phyloP scores from a whole-genome alignment of 2,329 filamentous ascomycete genomes.

The Diaporthe humulicola region DNA sequence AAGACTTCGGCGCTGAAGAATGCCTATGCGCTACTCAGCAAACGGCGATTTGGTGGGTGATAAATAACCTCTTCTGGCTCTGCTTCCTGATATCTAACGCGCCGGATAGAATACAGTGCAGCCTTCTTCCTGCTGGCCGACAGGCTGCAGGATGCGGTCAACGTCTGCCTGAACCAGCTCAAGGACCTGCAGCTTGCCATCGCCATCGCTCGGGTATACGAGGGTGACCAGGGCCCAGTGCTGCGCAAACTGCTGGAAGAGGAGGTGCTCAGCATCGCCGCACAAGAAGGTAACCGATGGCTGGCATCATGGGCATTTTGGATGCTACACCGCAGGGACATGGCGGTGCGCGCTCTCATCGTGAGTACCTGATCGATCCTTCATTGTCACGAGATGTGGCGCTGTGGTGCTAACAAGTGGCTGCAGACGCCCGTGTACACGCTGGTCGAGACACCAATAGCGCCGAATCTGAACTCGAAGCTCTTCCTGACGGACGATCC shows the following conservation, averaged over 20 bases:
- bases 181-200: slow-evolving; percentile 92
- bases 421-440: slow-evolving; percentile 82
- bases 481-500: slow-evolving; percentile 93
- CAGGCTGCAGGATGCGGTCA: slow-evolving; percentile 85
- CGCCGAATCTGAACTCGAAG: slow-evolving; percentile 79
- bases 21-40: slow-evolving; percentile 93
- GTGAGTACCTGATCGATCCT: slow-evolving; percentile 60
- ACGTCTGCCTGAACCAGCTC: slow-evolving; percentile 87
- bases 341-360: slow-evolving; percentile 86
- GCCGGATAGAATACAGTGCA: slow-evolving; percentile 85
- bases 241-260: slow-evolving; percentile 82
- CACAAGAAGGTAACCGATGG: slow-evolving; percentile 89
- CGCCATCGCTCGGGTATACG: slow-evolving; percentile 87
- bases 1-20: slow-evolving; percentile 93
- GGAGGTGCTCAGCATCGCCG: slow-evolving; percentile 82
- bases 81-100: slow-evolving; percentile 49
- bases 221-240: slow-evolving; percentile 84
- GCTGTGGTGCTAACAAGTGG: neutral
- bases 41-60: slow-evolving; percentile 81
- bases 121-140: slow-evolving; percentile 95
- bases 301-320: slow-evolving; percentile 96
- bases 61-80: slow-evolving; percentile 3
- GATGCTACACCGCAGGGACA: slow-evolving; percentile 85
- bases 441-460: slow-evolving; percentile 76
- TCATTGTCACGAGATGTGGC: neutral